These are phyloP conservation scores for Penicillium nucicola DNA, from an alignment of 495 filamentous ascomycete genomes.

Conservation along the genomic window DNA sequence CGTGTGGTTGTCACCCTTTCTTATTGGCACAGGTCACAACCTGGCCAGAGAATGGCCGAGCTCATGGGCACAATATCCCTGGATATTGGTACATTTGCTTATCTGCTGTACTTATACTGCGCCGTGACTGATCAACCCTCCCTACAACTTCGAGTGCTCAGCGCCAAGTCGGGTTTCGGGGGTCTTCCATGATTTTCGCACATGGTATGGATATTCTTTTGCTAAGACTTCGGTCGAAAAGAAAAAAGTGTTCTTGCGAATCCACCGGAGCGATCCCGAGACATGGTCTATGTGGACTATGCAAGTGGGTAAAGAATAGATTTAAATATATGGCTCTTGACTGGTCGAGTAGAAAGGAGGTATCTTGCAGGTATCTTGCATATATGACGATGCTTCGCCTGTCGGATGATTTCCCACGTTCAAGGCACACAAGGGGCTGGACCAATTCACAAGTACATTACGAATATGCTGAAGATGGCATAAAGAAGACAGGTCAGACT, in stretches of 20 bases:
- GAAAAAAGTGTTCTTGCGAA: background rate
- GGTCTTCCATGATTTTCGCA: background rate
- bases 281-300: background rate
- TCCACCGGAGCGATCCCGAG: background rate
- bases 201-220: background rate
- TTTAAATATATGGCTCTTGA: background rate
- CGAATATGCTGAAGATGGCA: background rate
- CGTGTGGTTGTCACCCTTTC: background rate
- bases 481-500: too few relatives aligned
- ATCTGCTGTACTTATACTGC: conserved; percentile 3
- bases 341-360: conserved; percentile 6
- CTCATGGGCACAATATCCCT: background rate
- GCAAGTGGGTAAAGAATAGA: background rate
- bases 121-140: background rate
- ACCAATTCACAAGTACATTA: background rate
- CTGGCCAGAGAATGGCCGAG: background rate
- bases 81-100: background rate
- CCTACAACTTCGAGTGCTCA: background rate
- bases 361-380: conserved; percentile 9
- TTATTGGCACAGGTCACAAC: background rate
- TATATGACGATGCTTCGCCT: conserved; percentile 7
- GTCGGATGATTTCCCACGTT: conserved; percentile 12
- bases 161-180: background rate
- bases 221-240: background rate
- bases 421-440: conserved; percentile 5